These are phyloP conservation scores for Ceratobasidium papillatum DNA, from an alignment of 1,284 basidiomycete species.

Conservation along the genomic window DNA sequence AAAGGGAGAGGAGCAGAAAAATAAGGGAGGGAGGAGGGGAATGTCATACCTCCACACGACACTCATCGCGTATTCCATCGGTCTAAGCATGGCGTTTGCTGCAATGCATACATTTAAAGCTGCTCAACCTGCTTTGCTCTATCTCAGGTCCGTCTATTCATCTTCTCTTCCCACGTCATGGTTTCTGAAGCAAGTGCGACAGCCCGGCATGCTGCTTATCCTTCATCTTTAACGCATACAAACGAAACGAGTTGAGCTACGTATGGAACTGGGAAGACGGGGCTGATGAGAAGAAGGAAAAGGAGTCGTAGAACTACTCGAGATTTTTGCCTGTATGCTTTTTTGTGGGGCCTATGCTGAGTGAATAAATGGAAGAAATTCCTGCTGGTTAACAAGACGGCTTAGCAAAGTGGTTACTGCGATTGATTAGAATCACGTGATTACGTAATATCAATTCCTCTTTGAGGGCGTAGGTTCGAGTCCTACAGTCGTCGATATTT, in stretches of 20 bases:
- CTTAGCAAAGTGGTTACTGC: background rate
- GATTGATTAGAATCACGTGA: background rate
- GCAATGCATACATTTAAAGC: conserved; percentile 86
- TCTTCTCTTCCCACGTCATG: background rate
- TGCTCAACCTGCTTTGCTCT: conserved; percentile 93
- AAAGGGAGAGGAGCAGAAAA: conserved; percentile 45
- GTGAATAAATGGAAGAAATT: no score
- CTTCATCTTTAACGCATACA: conserved; percentile 62
- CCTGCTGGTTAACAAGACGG: no score
- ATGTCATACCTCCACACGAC: conserved; percentile 82
- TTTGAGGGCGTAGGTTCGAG: no score
- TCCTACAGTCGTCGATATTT: no score
- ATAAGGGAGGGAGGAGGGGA: conserved; percentile 54
- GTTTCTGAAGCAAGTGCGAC: no score
- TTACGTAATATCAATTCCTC: no score
- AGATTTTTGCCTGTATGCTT: background rate
- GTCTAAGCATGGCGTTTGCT: conserved; percentile 80
- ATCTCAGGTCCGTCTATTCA: conserved; percentile 72
- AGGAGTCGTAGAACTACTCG: background rate
- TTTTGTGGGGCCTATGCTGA: no score
- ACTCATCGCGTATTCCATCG: conserved; percentile 79
- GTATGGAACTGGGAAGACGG: conserved; percentile 72
- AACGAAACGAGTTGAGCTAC: conserved; percentile 65
- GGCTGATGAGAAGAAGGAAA: conserved; percentile 43
- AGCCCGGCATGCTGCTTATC: conserved; percentile 76